These are phyloP conservation scores for Daldinia childiae DNA, from an alignment of 495 filamentous ascomycete genomes.

Conservation along the genomic window DNA sequence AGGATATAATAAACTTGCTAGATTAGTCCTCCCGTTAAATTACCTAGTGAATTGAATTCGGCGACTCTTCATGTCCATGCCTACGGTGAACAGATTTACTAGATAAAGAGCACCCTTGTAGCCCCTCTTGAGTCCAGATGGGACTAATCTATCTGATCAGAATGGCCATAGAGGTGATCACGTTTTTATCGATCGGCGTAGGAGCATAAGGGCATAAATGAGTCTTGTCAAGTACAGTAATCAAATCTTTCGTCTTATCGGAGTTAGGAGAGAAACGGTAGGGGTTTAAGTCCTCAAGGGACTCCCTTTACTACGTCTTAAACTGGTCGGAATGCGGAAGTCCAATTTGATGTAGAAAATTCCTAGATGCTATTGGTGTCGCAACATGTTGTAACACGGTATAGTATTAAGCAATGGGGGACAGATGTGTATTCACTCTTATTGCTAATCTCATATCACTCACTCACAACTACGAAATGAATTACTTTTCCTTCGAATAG, in stretches of 20 bases:
- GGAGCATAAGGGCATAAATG: constrained; percentile 2
- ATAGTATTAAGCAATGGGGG: not conserved
- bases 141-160: constrained; percentile 22
- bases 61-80: not conserved
- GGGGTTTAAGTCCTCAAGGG: not conserved
- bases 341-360: not conserved
- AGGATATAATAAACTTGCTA: constrained; percentile 16
- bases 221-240: constrained; percentile 12
- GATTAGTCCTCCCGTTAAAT: constrained; percentile 23
- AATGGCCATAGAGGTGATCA: not conserved
- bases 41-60: constrained; percentile 11
- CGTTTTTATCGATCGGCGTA: constrained; percentile 3
- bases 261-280: too few relatives aligned
- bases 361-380: not conserved
- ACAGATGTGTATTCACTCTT: not conserved
- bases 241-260: constrained; percentile 7
- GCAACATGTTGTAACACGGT: not conserved
- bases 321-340: not conserved
- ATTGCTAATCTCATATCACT: not conserved
- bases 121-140: constrained; percentile 16
- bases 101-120: constrained; percentile 22
- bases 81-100: constrained; percentile 13
- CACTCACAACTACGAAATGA: not conserved
- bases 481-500: not conserved
- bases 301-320: not conserved